phyloP scores from a whole-genome alignment of 495 filamentous ascomycete species.

The Penicillium robsamsonii region DNA sequence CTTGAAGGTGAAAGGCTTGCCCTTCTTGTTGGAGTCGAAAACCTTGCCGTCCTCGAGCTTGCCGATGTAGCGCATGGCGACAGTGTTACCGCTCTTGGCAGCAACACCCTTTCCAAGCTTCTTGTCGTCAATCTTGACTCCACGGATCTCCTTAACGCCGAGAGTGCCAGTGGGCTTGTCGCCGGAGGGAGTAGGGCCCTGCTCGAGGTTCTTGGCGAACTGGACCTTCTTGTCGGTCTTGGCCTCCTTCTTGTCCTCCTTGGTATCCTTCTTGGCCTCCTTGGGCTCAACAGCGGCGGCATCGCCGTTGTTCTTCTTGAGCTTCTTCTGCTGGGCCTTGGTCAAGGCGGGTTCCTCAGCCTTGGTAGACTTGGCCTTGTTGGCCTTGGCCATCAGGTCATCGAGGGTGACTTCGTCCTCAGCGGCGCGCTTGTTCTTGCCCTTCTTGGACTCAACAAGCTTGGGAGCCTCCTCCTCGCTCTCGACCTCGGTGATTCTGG shows the following conservation, averaged over 20 bases:
- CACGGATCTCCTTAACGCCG: constrained; percentile 74
- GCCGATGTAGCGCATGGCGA: constrained; percentile 95
- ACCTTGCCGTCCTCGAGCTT: constrained; percentile 89
- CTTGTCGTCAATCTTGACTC: constrained; percentile 91
- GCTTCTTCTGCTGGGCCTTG: constrained; percentile 98
- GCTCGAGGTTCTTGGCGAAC: constrained; percentile 97
- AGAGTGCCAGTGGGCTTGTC: constrained; percentile 56
- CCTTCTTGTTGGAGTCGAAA: constrained; percentile 97
- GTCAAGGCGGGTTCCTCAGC: constrained; percentile 65
- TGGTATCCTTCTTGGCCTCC: constrained; percentile 47
- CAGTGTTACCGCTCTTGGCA: constrained; percentile 80
- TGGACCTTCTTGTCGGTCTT: constrained; percentile 89
- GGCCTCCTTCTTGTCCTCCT: constrained; percentile 49
- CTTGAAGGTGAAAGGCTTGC: constrained; percentile 93
- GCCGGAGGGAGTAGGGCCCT: constrained; percentile 76
- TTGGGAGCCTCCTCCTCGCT: constrained; percentile 80
- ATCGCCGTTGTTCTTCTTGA: constrained; percentile 96
- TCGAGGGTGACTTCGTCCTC: constrained; percentile 66
- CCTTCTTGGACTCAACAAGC: constrained; percentile 75
- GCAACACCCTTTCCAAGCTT: constrained; percentile 79
- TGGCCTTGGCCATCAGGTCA: constrained; percentile 71
- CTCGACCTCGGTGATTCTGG: constrained; percentile 80
- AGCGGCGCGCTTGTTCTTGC: constrained; percentile 84
- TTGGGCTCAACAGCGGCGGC: constrained; percentile 57
- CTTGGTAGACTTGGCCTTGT: constrained; percentile 52